Percentiles rank a stretch among this genome's conserved stretches.
These are phyloP conservation scores for Ustilago lituana DNA, from an alignment of 1,284 basidiomycete genomes.

Conservation along the genomic window DNA sequence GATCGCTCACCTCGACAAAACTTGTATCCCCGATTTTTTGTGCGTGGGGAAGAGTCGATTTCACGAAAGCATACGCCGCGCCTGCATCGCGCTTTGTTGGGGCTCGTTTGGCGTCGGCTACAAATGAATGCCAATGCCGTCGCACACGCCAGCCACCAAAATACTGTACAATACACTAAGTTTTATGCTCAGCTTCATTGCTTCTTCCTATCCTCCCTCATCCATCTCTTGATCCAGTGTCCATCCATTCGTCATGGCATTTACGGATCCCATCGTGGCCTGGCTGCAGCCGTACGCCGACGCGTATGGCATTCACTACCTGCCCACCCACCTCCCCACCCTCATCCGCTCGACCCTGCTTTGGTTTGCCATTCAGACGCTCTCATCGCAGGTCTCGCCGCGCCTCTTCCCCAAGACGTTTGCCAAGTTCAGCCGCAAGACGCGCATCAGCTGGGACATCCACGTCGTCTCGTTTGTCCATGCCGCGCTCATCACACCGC, in stretches of 20 bases:
- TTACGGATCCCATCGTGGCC: constrained; percentile 18
- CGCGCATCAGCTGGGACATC: constrained; percentile 66
- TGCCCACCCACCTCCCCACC: constrained; percentile 59
- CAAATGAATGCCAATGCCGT: not conserved
- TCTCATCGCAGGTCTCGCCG: constrained; percentile 61
- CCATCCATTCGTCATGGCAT: too few relatives aligned
- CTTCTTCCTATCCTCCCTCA: too few relatives aligned
- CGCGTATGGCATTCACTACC: constrained; percentile 52
- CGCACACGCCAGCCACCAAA: constrained; percentile 6
- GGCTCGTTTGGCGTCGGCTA: too few relatives aligned
- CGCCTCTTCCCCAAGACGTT: constrained; percentile 62
- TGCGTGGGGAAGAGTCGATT: too few relatives aligned
- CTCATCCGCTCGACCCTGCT: constrained; percentile 58
- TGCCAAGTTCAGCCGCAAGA: constrained; percentile 53
- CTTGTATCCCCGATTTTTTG: too few relatives aligned
- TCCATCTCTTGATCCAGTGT: too few relatives aligned
- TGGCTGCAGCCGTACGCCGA: constrained; percentile 55
- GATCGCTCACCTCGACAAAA: not conserved
- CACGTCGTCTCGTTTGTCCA: constrained; percentile 66
- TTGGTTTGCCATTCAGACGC: constrained; percentile 62
- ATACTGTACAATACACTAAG: too few relatives aligned
- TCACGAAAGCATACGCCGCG: too few relatives aligned
- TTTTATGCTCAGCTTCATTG: too few relatives aligned
- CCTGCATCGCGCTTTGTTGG: too few relatives aligned
- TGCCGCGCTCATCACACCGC: constrained; percentile 55